phyloP scores from a whole-genome alignment of 1,284 basidiomycete species.

The Leccinum pachyderme region DNA sequence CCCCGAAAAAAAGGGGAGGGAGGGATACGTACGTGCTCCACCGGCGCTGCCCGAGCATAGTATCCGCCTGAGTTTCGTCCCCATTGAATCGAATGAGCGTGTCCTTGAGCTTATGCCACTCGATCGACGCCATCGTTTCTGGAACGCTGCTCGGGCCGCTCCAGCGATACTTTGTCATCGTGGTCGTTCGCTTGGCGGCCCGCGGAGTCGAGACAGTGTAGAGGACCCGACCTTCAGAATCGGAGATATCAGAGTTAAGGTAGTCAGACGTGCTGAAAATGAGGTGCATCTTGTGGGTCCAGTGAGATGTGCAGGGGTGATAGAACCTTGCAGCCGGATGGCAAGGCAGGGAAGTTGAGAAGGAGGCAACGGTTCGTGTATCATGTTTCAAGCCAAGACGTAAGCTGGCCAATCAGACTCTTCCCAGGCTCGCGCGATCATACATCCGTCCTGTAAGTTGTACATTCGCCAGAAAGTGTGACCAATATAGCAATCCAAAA shows the following conservation, averaged over 20 bases:
- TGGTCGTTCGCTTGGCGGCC: constrained; percentile 24
- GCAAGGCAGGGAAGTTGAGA: neutral
- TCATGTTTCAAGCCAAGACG: neutral
- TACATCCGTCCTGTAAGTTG: neutral
- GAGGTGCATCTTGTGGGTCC: constrained; percentile 16
- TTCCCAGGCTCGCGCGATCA: neutral
- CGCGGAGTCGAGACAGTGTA: constrained; percentile 26
- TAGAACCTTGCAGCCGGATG: neutral
- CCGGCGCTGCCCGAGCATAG: constrained; percentile 24
- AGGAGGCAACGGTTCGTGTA: neutral
- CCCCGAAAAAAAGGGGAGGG: neutral
- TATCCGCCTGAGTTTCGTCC: constrained; percentile 18
- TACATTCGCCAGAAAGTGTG: too few relatives aligned
- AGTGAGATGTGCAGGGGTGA: neutral
- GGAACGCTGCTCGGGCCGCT: constrained; percentile 22
- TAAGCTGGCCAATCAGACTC: neutral
- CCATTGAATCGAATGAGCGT: constrained; percentile 28
- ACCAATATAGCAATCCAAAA: too few relatives aligned
- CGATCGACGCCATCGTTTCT: constrained; percentile 28
- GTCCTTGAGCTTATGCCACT: constrained; percentile 27
- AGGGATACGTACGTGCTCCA: constrained; percentile 22
- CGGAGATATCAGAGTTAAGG: constrained; percentile 22
- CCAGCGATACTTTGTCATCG: constrained; percentile 27
- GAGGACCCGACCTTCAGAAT: constrained; percentile 19
- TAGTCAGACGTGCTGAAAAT: constrained; percentile 24